Conservation (phyloP, 192 early-diverging fungal genomes). For the Entophlyctis helioformis region DNA sequence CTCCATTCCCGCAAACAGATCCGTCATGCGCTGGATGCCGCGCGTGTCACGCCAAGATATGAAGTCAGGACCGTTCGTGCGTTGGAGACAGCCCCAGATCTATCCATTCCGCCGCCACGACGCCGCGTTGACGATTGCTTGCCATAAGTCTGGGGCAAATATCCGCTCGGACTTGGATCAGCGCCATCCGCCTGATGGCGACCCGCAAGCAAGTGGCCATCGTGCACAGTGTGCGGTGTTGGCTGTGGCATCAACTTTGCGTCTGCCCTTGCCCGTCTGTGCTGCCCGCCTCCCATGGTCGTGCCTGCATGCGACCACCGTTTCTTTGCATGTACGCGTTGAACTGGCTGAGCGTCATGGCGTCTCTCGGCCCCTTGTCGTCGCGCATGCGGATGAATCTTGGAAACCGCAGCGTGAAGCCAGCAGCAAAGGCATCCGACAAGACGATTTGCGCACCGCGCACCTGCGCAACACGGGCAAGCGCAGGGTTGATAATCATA, state of each 20-base stretch:
- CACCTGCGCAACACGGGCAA: conserved; percentile 54
- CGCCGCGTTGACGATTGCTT: too few species aligned
- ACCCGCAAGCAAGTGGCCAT: too few species aligned
- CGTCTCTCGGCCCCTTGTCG: conserved; percentile 47
- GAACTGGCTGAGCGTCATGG: conserved; percentile 13
- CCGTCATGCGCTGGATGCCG: conserved; percentile 22
- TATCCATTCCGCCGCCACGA: too few species aligned
- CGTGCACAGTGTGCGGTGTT: too few species aligned
- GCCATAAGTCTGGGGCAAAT: too few species aligned
- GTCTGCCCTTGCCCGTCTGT: too few species aligned
- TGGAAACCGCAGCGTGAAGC: conserved; percentile 67
- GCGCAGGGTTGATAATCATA: conserved; percentile 48
- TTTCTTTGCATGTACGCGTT: conserved; percentile 13
- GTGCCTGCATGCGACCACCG: conserved; percentile 22
- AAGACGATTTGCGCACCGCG: conserved; percentile 53
- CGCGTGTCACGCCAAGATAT: conserved; percentile 26
- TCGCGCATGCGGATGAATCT: conserved; percentile 52
- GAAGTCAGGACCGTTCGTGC: conserved; percentile 9
- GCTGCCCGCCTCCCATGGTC: too few species aligned
- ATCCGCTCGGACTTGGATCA: too few species aligned
- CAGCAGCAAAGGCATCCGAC: conserved; percentile 38
- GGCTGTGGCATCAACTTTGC: too few species aligned
- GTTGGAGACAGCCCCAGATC: not conserved
- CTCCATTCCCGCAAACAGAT: conserved; percentile 48
- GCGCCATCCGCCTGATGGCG: too few species aligned